Evolutionary conservation across 164 flowering plant genomes (phyloP).

Genomic region (Tetrastigma voinierianum): DNA sequence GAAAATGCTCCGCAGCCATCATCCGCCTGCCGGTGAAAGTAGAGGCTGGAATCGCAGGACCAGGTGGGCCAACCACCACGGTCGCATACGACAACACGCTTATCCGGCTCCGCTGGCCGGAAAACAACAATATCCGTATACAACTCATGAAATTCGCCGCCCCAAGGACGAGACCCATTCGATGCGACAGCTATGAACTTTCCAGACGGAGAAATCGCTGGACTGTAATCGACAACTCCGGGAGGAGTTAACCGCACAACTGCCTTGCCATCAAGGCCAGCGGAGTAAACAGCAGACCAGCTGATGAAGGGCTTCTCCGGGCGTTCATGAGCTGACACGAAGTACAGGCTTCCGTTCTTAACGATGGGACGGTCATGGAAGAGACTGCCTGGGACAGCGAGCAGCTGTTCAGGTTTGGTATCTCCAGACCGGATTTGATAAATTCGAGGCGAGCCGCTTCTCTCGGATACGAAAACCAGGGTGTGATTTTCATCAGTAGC

Average conservation of each 20-base stretch:
- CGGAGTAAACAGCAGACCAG: conserved; percentile 72
- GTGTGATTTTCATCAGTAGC: conserved; percentile 45
- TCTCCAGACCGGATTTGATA: conserved; percentile 25
- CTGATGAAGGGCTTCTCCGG: conserved; percentile 45
- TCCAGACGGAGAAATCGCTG: conserved; percentile 62
- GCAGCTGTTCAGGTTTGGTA: conserved; percentile 34
- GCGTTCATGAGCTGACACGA: conserved; percentile 73
- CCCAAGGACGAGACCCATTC: conserved; percentile 70
- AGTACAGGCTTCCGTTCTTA: conserved; percentile 43
- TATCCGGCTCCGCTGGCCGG: conserved; percentile 41
- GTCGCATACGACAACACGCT: conserved; percentile 34
- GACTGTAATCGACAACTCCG: conserved; percentile 71
- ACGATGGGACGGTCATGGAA: conserved; percentile 75
- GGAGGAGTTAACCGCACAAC: conserved; percentile 53
- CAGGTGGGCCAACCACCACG: conserved; percentile 93
- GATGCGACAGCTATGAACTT: conserved; percentile 78
- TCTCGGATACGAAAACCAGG: conserved; percentile 63
- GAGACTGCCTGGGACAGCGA: conserved; percentile 32
- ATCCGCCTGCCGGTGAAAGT: conserved; percentile 68
- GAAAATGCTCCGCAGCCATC: conserved; percentile 96
- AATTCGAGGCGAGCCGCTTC: conserved; percentile 53
- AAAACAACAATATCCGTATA: conserved; percentile 72
- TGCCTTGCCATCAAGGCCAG: conserved; percentile 9
- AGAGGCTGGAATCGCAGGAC: conserved; percentile 67
- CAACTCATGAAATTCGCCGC: conserved; percentile 71